Conservation (phyloP, 768 basidiomycete species). For the Pisolithus marmoratus region DNA sequence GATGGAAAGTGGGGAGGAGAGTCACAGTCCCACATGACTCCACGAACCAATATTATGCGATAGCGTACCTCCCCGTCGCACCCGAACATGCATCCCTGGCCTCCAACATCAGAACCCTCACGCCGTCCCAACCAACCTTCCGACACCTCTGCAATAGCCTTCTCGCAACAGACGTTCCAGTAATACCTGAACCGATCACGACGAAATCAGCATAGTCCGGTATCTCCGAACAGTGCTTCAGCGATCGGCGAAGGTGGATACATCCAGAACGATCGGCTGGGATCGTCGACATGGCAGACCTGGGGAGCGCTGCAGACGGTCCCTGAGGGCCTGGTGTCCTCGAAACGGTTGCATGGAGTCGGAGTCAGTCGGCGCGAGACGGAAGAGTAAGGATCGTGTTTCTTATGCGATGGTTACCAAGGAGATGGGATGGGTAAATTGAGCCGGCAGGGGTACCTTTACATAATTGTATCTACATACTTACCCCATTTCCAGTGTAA, state of each 20-base stretch:
- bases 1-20: not conserved
- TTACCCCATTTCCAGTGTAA: too few relatives aligned
- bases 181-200: slow-evolving; percentile 74
- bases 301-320: slow-evolving; percentile 37
- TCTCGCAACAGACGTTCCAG: slow-evolving; percentile 57
- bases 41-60: not conserved
- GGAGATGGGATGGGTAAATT: too few relatives aligned
- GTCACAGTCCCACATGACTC: not conserved
- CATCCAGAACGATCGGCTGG: slow-evolving; percentile 62
- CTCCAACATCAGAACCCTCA: slow-evolving; percentile 69
- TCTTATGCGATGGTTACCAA: slow-evolving; percentile 24
- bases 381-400: slow-evolving; percentile 18
- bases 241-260: slow-evolving; percentile 47
- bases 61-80: slow-evolving; percentile 58
- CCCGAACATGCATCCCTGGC: slow-evolving; percentile 74
- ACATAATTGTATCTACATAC: too few relatives aligned
- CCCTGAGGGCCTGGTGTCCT: slow-evolving; percentile 22
- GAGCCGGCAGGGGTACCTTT: too few relatives aligned
- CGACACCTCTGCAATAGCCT: slow-evolving; percentile 38
- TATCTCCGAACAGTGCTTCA: slow-evolving; percentile 24
- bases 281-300: slow-evolving; percentile 54
- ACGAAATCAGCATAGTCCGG: slow-evolving; percentile 54
- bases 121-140: slow-evolving; percentile 12
- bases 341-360: slow-evolving; percentile 16
- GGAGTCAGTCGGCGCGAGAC: slow-evolving; percentile 10